A percentile compares a stretch with the other conserved stretches of the same genome.
phyloP scores from a whole-genome alignment of 441 rosid genomes.

The Gossypium davidsonii region DNA sequence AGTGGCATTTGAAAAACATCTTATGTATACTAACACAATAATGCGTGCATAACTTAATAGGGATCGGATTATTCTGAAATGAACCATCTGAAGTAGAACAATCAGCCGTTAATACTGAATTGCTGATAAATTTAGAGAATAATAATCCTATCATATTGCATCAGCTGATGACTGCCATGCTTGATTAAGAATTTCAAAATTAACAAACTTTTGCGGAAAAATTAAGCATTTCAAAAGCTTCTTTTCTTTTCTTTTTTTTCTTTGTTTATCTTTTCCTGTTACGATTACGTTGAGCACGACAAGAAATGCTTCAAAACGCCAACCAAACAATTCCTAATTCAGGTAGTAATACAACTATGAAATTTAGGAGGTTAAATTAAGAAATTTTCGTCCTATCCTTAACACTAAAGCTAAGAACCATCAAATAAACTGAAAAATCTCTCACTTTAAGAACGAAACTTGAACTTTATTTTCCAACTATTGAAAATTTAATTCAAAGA shows the following conservation, averaged over 20 bases:
- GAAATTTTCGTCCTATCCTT: not conserved
- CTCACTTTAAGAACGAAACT: not conserved
- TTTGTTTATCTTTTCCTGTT: not conserved
- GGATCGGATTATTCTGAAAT: not conserved
- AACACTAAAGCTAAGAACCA: not conserved
- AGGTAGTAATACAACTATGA: not conserved
- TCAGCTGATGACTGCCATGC: not conserved
- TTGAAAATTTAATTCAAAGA: not conserved
- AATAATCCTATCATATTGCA: not conserved
- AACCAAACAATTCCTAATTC: not conserved
- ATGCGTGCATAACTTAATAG: not conserved
- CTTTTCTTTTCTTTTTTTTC: not conserved
- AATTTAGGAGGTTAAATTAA: not conserved
- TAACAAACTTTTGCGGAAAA: not conserved
- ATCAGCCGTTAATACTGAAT: not conserved
- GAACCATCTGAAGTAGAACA: not conserved
- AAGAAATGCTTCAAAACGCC: not conserved
- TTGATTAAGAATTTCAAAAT: not conserved
- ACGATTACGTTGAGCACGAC: not conserved
- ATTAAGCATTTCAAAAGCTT: not conserved
- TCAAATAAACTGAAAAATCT: not conserved
- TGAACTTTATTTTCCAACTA: not conserved
- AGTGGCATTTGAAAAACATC: conserved; percentile 4
- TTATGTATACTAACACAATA: not conserved
- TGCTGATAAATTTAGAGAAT: not conserved